These are phyloP conservation scores for Astraeus odoratus DNA, from an alignment of 768 basidiomycete genomes.

Conservation along the genomic window DNA sequence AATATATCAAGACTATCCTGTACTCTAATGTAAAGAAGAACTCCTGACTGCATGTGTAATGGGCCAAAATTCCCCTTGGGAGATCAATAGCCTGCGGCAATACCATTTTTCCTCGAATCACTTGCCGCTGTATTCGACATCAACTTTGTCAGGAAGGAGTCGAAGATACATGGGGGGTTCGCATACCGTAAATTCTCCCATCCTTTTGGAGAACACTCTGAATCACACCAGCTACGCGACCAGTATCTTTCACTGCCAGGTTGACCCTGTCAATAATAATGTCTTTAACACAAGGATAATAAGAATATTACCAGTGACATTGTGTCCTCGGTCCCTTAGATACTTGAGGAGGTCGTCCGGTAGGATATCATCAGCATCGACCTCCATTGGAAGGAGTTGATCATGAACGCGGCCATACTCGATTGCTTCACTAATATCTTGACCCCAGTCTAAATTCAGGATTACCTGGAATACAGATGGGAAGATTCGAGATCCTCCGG, in stretches of 20 bases:
- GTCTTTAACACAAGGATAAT: background rate
- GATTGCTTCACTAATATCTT: constrained; percentile 75
- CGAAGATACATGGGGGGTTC: background rate
- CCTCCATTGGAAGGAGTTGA: constrained; percentile 64
- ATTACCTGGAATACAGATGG: constrained; percentile 72
- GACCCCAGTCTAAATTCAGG: constrained; percentile 68
- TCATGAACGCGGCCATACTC: constrained; percentile 82
- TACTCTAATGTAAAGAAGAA: background rate
- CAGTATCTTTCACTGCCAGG: too few relatives aligned
- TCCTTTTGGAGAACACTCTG: constrained; percentile 23
- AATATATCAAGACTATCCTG: too few relatives aligned
- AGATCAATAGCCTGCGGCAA: constrained; percentile 74
- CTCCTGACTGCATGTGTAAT: too few relatives aligned
- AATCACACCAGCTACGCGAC: too few relatives aligned
- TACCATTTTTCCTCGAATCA: constrained; percentile 90
- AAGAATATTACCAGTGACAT: constrained; percentile 47
- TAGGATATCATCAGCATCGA: constrained; percentile 60
- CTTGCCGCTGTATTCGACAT: constrained; percentile 55
- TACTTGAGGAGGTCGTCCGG: constrained; percentile 48
- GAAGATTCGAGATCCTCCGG: constrained; percentile 87
- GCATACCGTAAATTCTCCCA: constrained; percentile 58
- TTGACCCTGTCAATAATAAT: too few relatives aligned
- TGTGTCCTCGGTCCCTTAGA: constrained; percentile 61
- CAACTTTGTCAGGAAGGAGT: background rate
- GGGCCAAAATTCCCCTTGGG: too few relatives aligned